Percentiles rank a stretch among this genome's conserved stretches.
Conservation (phyloP, 768 basidiomycete genomes). For the Coprinopsis cinerea region DNA sequence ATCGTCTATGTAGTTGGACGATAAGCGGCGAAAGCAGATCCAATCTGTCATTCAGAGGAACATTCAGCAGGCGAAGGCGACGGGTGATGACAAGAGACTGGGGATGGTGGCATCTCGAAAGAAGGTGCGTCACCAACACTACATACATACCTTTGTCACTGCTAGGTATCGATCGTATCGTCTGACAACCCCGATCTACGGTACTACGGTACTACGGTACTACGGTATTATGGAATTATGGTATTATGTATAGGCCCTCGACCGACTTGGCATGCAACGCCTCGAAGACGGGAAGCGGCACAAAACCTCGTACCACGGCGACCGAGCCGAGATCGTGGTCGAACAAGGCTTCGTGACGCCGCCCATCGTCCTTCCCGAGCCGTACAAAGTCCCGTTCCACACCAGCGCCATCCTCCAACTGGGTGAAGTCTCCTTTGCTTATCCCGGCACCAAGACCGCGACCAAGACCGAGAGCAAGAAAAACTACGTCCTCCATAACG, state of each 20-base stretch:
- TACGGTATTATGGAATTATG: no score
- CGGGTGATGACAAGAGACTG: conserved; percentile 56
- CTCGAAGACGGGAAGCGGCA: conserved; percentile 26
- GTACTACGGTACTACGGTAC: background rate
- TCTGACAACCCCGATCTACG: background rate
- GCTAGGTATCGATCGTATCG: background rate
- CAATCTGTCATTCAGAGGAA: conserved; percentile 50
- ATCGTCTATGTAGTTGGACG: conserved; percentile 19
- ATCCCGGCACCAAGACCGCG: conserved; percentile 11
- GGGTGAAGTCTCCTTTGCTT: conserved; percentile 27
- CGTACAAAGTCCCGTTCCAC: conserved; percentile 25
- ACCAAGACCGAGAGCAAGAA: conserved; percentile 11
- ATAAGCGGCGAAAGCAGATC: conserved; percentile 36
- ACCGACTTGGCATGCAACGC: conserved; percentile 28
- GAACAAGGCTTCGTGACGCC: conserved; percentile 30
- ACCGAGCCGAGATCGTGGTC: conserved; percentile 27
- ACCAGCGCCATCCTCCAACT: conserved; percentile 27
- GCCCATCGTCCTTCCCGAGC: conserved; percentile 26
- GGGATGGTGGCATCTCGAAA: conserved; percentile 49
- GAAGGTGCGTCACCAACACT: conserved; percentile 26
- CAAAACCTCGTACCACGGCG: conserved; percentile 27
- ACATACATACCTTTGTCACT: background rate
- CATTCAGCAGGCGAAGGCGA: conserved; percentile 43
- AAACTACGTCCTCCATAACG: conserved; percentile 20
- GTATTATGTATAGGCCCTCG: conserved; percentile 27